Evolutionary conservation across 331 rosid species (phyloP), one percentile per base, ranked within the genome.

Genomic region (Pyrus hybrid): DNA sequence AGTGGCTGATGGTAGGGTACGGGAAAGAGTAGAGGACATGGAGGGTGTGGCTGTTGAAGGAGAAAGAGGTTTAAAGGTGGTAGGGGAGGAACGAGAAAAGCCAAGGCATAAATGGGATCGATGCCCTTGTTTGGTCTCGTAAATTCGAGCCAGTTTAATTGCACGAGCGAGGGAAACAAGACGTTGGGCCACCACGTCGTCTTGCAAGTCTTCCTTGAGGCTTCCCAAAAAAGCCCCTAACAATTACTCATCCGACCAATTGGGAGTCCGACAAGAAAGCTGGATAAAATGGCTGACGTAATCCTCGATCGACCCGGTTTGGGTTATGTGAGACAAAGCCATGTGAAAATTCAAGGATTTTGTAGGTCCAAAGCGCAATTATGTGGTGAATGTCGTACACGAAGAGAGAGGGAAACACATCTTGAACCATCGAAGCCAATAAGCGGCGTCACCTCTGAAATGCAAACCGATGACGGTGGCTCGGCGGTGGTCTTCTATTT

Each of bases 21-120:
- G 1, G 4, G 13, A 9, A 35, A 0, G 0, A 37, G 4, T 37
- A 37, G 4, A 1, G 43, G 13, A 9, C 2, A 37, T 8, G 4
- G 0, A 37, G 43, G 43, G 43, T 37, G 43, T 0, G 13, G 1
- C 43, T 8, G 4, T 8, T 1, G 43, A 37, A 37, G 3, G 3
- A 9, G 1, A 3, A 1, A 37, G 1, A 37, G 12, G 43, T 37
- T 37, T 2, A 37, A 3, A 37, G 1, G 43, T 2, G 13, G 43
- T 37, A 4, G 1, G 8, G 13, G 12, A 37, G 12, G 43, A 8
- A 37, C 13, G 4, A 0, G 12, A 0, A 8, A 37, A 1, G 13
- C 47, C 2, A 1, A 1, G 4, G 14, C 1, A 0, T 10, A 41
- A 41, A 41, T 10, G 0, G 0, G 47, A 41, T 4, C 1, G 14